These are phyloP conservation scores for Aspergillus homomorphus DNA, from an alignment of 495 filamentous ascomycete species.

Conservation along the genomic window DNA sequence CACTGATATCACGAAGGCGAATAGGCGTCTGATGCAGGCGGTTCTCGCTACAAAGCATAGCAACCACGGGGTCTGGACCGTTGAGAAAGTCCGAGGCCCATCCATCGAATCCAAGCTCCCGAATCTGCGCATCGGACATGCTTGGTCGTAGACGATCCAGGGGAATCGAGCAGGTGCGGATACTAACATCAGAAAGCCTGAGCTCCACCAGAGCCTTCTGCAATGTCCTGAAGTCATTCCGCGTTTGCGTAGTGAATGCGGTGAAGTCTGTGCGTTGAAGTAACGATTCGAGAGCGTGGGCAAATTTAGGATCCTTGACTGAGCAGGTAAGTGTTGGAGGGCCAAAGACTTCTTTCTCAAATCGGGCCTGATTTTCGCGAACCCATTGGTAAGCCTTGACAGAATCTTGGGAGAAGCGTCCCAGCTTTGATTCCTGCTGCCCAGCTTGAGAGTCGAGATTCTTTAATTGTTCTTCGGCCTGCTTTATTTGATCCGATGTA, in stretches of 20 bases:
- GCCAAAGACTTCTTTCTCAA: constrained; percentile 79
- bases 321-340: constrained; percentile 81
- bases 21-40: constrained; percentile 66
- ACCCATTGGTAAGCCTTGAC: constrained; percentile 76
- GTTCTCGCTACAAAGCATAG: constrained; percentile 75
- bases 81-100: constrained; percentile 74
- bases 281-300: constrained; percentile 69
- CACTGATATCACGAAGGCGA: constrained; percentile 55
- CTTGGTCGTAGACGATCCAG: constrained; percentile 52
- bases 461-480: constrained; percentile 48
- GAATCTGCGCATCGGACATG: constrained; percentile 53
- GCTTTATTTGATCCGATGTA: constrained; percentile 27
- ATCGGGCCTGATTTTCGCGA: constrained; percentile 62
- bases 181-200: constrained; percentile 61
- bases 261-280: constrained; percentile 61
- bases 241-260: constrained; percentile 73
- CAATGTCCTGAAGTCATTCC: constrained; percentile 69
- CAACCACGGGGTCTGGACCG: constrained; percentile 80
- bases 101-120: constrained; percentile 65
- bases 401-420: constrained; percentile 55
- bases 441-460: constrained; percentile 72
- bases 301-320: constrained; percentile 70
- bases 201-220: constrained; percentile 41
- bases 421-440: constrained; percentile 64
- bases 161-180: constrained; percentile 53